Percentiles rank a stretch among this genome's conserved stretches.
Evolutionary conservation across 257 asterid species (phyloP).

Genomic region (Fraxinus pennsylvanica): DNA sequence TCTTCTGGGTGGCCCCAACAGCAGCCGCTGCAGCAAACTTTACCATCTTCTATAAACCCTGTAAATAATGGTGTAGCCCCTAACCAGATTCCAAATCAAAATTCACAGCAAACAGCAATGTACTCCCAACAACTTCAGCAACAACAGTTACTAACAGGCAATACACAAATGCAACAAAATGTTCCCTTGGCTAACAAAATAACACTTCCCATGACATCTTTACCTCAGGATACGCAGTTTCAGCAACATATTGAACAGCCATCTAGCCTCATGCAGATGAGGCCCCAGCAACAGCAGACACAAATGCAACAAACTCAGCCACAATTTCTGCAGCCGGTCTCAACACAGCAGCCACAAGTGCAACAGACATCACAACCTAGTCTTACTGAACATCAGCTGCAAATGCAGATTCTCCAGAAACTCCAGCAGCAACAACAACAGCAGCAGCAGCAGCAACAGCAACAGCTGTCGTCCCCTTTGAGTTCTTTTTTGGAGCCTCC

Average conservation of each 20-base stretch:
- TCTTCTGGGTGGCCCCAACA: constrained; percentile 50
- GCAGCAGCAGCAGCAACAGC: constrained; percentile 42
- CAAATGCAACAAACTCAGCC: constrained; percentile 53
- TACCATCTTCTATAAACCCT: constrained; percentile 42
- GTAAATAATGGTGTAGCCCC: constrained; percentile 34
- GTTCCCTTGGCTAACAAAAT: constrained; percentile 35
- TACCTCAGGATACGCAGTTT: constrained; percentile 59
- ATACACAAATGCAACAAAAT: constrained; percentile 36
- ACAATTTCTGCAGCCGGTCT: constrained; percentile 54
- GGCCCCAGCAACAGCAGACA: constrained; percentile 42
- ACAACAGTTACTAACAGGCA: constrained; percentile 41
- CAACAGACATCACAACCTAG: constrained; percentile 44
- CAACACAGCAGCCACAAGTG: constrained; percentile 39
- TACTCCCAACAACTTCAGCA: constrained; percentile 70
- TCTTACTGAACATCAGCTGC: constrained; percentile 72
- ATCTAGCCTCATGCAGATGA: neutral
- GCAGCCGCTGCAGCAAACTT: constrained; percentile 43
- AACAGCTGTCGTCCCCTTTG: constrained; percentile 4
- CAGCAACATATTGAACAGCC: constrained; percentile 42
- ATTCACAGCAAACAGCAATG: constrained; percentile 46
- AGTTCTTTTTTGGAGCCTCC: neutral
- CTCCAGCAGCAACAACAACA: constrained; percentile 62
- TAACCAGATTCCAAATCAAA: constrained; percentile 47
- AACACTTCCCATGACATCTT: constrained; percentile 50
- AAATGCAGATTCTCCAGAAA: constrained; percentile 73